Evolutionary conservation across 768 basidiomycete genomes (phyloP).

Genomic region (Podaxis carcinomalis): DNA sequence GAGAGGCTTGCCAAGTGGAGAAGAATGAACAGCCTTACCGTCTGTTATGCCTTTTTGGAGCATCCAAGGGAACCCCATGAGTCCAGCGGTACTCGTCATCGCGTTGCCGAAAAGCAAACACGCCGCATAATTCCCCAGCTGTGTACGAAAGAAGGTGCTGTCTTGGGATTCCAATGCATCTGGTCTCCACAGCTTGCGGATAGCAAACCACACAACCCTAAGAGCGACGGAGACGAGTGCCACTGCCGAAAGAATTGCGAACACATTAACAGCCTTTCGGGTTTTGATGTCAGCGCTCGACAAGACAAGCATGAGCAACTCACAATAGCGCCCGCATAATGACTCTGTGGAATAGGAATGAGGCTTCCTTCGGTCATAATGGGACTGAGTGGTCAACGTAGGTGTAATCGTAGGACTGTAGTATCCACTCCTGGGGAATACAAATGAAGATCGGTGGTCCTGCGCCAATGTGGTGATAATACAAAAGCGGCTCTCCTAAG

Average conservation of each 20-base stretch:
- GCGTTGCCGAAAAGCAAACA: constrained; percentile 60
- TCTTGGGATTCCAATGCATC: constrained; percentile 31
- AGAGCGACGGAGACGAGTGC: constrained; percentile 47
- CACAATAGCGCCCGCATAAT: constrained; percentile 36
- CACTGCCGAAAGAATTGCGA: constrained; percentile 50
- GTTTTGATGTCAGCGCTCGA: neutral
- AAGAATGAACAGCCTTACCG: constrained; percentile 31
- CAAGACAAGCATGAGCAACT: constrained; percentile 13
- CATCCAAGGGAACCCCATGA: constrained; percentile 52
- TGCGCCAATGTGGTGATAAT: constrained; percentile 28
- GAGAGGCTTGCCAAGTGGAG: neutral
- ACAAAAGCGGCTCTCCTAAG: constrained; percentile 21
- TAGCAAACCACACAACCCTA: constrained; percentile 44
- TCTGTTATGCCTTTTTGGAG: constrained; percentile 35
- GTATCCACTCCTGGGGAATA: constrained; percentile 13
- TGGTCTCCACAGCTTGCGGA: constrained; percentile 26
- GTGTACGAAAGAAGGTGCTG: constrained; percentile 65
- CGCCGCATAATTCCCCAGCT: constrained; percentile 64
- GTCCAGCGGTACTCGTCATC: constrained; percentile 46
- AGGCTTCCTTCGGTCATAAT: constrained; percentile 19
- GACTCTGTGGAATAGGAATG: constrained; percentile 25
- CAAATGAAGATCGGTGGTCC: constrained; percentile 28
- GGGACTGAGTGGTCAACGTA: neutral
- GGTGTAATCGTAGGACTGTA: neutral
- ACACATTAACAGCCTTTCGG: constrained; percentile 41